A percentile compares a stretch with the other conserved stretches of the same genome.
Conservation (phyloP, 768 basidiomycete species). For the Trametes cubensis region DNA sequence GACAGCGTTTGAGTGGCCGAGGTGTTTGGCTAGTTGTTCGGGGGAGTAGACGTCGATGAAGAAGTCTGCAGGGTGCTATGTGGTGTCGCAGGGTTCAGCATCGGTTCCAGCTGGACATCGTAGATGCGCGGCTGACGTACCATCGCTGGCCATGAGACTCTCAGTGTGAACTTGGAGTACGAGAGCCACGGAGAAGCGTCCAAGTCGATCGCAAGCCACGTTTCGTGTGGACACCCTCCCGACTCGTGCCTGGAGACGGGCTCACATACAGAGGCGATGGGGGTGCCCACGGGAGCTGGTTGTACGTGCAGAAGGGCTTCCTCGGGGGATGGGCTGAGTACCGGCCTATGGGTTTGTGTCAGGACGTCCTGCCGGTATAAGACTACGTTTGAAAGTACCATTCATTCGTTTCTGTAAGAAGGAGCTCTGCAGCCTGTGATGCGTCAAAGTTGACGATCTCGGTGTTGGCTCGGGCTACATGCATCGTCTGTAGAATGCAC, state of each 20-base stretch:
- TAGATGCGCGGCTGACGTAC: slow-evolving; percentile 27
- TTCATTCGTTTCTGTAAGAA: slow-evolving; percentile 33
- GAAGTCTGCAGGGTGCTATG: slow-evolving; percentile 50
- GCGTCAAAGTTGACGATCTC: slow-evolving; percentile 64
- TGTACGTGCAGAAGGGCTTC: slow-evolving; percentile 43
- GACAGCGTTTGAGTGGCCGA: slow-evolving; percentile 1
- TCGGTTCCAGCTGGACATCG: too few species aligned
- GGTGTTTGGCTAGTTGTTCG: slow-evolving; percentile 30
- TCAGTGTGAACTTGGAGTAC: slow-evolving; percentile 36
- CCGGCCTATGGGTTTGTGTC: slow-evolving; percentile 19
- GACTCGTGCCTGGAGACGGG: not conserved
- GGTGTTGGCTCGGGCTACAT: slow-evolving; percentile 50
- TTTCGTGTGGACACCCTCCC: slow-evolving; percentile 31
- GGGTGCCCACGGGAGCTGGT: slow-evolving; percentile 46
- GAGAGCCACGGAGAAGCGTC: slow-evolving; percentile 31
- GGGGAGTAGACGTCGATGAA: slow-evolving; percentile 44
- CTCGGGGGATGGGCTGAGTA: slow-evolving; percentile 24
- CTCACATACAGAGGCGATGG: slow-evolving; percentile 43
- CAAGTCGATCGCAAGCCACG: slow-evolving; percentile 36
- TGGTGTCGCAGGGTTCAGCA: not conserved
- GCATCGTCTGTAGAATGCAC: not conserved
- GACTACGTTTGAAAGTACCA: slow-evolving; percentile 23
- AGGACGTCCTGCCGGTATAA: too few species aligned
- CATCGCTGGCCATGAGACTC: slow-evolving; percentile 41
- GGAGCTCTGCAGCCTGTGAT: slow-evolving; percentile 30